A percentile compares a stretch with the other conserved stretches of the same genome.
Conservation (phyloP, 2,329 filamentous ascomycete species). For the Botrytis paeoniae region DNA sequence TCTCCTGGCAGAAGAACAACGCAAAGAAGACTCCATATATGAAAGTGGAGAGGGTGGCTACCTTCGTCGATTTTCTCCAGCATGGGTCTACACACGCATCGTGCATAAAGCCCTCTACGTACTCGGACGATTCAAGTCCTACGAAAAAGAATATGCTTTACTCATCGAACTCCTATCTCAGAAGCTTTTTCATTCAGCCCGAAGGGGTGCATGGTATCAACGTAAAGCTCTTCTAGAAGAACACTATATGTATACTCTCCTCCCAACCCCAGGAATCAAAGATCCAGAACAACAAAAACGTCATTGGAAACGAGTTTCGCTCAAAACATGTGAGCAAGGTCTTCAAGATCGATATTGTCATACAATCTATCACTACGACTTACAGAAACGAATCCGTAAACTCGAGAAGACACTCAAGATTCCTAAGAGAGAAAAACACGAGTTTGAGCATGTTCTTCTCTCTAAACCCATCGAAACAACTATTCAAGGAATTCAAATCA, state of each 20-base stretch:
- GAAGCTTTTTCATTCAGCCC: constrained; percentile 77
- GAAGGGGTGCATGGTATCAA: constrained; percentile 91
- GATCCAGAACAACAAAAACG: constrained; percentile 65
- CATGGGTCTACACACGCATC: constrained; percentile 90
- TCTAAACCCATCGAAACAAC: constrained; percentile 71
- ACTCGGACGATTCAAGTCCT: constrained; percentile 76
- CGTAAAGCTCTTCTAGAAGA: constrained; percentile 92
- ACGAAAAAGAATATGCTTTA: constrained; percentile 72
- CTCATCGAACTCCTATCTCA: constrained; percentile 75
- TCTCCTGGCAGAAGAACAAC: constrained; percentile 69
- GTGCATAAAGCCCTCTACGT: constrained; percentile 82
- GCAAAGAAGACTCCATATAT: constrained; percentile 74
- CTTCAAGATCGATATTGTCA: constrained; percentile 88
- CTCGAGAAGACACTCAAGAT: constrained; percentile 82
- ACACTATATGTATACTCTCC: constrained; percentile 77
- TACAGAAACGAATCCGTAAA: constrained; percentile 91
- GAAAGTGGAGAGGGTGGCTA: constrained; percentile 85
- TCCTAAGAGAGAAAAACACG: constrained; percentile 81
- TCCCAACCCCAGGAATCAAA: constrained; percentile 25
- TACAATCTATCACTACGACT: constrained; percentile 86
- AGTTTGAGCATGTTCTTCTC: constrained; percentile 83
- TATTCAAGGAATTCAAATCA: constrained; percentile 75
- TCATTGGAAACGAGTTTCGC: constrained; percentile 74
- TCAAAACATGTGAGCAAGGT: constrained; percentile 78
- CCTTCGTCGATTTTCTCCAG: constrained; percentile 82